Base-by-base conservation (phyloP, 495 filamentous ascomycete genomes). In the Tuber magnatum region DNA sequence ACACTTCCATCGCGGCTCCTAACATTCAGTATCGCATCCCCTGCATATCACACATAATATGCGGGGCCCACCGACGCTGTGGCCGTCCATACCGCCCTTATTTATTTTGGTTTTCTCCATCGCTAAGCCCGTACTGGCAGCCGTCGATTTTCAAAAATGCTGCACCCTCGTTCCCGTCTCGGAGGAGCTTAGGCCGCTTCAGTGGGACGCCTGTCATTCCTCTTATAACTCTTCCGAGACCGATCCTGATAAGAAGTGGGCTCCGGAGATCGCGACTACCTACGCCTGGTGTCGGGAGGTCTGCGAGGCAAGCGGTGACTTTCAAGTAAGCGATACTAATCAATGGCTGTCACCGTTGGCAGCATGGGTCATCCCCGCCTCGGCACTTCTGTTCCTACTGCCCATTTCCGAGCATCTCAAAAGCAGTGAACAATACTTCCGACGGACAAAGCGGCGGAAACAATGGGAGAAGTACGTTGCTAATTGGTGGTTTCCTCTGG, bases 341-440 rank as follows among this genome's bases (percentile, higher is more conserved):
- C 79, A 81, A 71, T 81, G 80, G 80, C 38, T 81, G 43, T 74
- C 79, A 9, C 80, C 80, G 39, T 74, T 81, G 14, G 72, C 76
- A 22, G 72, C 79, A 43, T 81, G 80, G 80, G 73, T 81, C 3
- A 78, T 81, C n/a, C 80, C 80, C 22, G 80, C 80, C 48, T 74
- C 76, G 8, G 79, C 80, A 6, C 38, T 81, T 40, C n/a, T 81
- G 28, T 73, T 81, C 32, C 46, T 81, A 32, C 18, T 81, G 14
- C 80, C 80, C 7, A 81, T 81, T 44, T 78, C 79, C 51, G 80
- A 81, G 38, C 79, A 81, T 44, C 76, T 81, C 28, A 79, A 75
- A 42, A 73, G 48, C 22, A 38, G 65, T 9, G 32, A 51, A 10
- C 77, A 79, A 14, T 7, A 69, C 7, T 51, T 69, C 35, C 46